Evolutionary conservation across 202 grass and related monocot genomes (phyloP), one percentile per base, ranked within the genome.

Genomic region (Eragrostis tef): DNA sequence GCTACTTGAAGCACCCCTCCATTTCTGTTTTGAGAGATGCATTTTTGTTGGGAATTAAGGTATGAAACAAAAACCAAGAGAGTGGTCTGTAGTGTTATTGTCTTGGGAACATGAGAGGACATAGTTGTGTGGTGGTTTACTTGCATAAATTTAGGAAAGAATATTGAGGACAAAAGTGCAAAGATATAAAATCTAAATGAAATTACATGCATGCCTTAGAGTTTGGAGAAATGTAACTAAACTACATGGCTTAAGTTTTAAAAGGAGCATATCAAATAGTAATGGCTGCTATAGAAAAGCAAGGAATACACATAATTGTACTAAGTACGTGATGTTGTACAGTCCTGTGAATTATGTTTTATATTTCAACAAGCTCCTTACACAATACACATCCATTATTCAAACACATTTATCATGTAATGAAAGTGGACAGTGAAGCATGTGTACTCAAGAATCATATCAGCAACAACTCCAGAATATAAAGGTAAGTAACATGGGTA

Each of bases 351-450:
- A 67, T 34, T 14, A 56, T 36, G 20, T 3, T 26, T 71, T 43
- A 73, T 15, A 49, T 77, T 74, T 36, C 11, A 79, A 63, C 7
- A 73, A 73, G 65, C 10, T 64, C 8, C 22, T 64, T 57, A 45
- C 13, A 16, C 1, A 36, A 53, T 57, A 45, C 13, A 16, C 1
- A 36, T 36, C 53, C 49, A 52, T 73, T 66, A 12, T 68, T 56
- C 22, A 79, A 34, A 66, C 57, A 73, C 34, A 56, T 52, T 79
- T 48, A 5, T 25, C 17, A 75, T 75, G 44, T 84, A 57, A 75
- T 46, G 16, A 56, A 75, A 46, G 43, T 20, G 16, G 66, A 75
- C 12, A 13, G 22, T 26, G 0, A 45, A 45, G 22, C n/a, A 81
- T 7, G 27, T 19, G 47, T 48, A 36, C 52, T 67, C n/a, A 79